phyloP scores from a whole-genome alignment of 805 yeast genomes.

The Saturnispora quitensis region DNA sequence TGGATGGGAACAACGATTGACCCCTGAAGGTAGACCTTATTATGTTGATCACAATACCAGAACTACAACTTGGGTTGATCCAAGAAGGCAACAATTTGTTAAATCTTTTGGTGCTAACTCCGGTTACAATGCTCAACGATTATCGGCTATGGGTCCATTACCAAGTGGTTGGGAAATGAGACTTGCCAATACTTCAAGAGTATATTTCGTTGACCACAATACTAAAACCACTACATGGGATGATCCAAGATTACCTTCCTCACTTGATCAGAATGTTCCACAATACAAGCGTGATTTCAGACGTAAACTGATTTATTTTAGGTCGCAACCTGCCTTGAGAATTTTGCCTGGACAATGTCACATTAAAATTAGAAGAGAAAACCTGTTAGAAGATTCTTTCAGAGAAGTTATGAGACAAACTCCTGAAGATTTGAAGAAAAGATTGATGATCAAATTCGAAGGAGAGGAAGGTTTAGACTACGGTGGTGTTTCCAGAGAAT shows the following conservation, averaged over 20 bases:
- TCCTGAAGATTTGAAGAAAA: conserved; percentile 94
- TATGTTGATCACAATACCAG: conserved; percentile 99
- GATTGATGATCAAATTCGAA: conserved; percentile 96
- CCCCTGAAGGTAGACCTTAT: conserved; percentile 97
- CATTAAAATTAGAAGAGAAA: conserved; percentile 93
- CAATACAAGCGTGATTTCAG: conserved; percentile 98
- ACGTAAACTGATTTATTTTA: conserved; percentile 92
- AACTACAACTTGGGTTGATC: conserved; percentile 99
- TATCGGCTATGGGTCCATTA: conserved; percentile 92
- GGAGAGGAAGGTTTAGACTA: conserved; percentile 99
- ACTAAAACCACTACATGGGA: conserved; percentile 99
- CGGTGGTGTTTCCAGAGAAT: conserved; percentile 99
- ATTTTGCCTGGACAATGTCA: conserved; percentile 98
- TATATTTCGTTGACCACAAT: conserved; percentile 96
- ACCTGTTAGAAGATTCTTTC: conserved; percentile 93
- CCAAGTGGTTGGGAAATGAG: conserved; percentile 99
- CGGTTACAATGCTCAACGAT: conserved; percentile 96
- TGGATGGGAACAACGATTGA: conserved; percentile 98
- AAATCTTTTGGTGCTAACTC: conserved; percentile 88
- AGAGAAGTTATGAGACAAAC: conserved; percentile 99
- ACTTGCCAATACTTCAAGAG: conserved; percentile 95
- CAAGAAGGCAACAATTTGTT: conserved; percentile 96
- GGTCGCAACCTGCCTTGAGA: conserved; percentile 96
- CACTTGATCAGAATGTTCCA: conserved; percentile 96
- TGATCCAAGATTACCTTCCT: conserved; percentile 96